Conservation (phyloP, 176 grass and related monocot genomes). For the Musa beccarii region DNA sequence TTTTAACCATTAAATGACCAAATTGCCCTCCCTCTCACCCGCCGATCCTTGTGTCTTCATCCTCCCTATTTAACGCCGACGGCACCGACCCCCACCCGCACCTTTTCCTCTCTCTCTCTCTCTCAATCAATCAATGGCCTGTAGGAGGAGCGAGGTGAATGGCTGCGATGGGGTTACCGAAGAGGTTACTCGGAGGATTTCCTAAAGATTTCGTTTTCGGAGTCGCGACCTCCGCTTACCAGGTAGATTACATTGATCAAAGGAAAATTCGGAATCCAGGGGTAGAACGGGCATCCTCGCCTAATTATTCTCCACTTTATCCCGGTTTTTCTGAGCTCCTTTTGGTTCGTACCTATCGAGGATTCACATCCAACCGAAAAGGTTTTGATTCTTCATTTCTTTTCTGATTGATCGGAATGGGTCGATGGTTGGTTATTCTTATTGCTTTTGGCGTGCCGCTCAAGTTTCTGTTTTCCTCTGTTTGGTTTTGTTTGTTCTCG, state of each 20-base stretch:
- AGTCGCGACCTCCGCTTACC: conserved; percentile 10
- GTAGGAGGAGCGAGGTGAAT: not conserved
- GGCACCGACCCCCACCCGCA: too few species aligned
- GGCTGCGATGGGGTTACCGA: not conserved
- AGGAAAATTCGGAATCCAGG: not conserved
- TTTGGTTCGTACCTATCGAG: too few species aligned
- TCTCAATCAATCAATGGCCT: not conserved
- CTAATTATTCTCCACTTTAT: not conserved
- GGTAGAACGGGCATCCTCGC: not conserved
- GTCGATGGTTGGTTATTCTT: too few species aligned
- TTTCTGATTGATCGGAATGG: too few species aligned
- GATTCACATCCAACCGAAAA: too few species aligned
- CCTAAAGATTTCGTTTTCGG: conserved; percentile 5
- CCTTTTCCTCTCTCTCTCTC: too few species aligned
- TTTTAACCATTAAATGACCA: not conserved
- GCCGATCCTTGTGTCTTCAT: not conserved
- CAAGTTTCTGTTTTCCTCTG: too few species aligned
- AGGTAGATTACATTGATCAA: not conserved
- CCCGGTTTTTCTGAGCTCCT: too few species aligned
- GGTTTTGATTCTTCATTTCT: too few species aligned
- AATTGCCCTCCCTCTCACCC: not conserved
- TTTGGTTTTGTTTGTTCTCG: too few species aligned
- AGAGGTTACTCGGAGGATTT: conserved; percentile 1
- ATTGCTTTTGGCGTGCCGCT: too few species aligned
- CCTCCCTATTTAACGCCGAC: too few species aligned